Evolutionary conservation across 129 eudicot genomes (phyloP).

Genomic region (Tagetes patula): DNA sequence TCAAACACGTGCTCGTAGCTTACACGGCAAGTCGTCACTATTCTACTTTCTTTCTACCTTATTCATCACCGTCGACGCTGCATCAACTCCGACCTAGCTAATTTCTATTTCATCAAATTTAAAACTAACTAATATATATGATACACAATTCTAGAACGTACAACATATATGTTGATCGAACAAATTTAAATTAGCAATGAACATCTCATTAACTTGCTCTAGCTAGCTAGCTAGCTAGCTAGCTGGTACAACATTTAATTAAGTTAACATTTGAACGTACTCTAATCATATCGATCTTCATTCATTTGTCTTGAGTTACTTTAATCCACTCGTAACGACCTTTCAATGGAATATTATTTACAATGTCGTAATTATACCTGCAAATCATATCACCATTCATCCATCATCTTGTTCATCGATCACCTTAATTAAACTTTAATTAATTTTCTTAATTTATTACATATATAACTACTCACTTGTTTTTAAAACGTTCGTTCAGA

Average conservation of each 20-base stretch:
- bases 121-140: too few relatives aligned
- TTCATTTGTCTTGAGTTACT: conserved; percentile 40
- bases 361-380: conserved; percentile 85
- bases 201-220: not conserved
- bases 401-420: too few relatives aligned
- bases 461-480: conserved; percentile 44
- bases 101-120: too few relatives aligned
- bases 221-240: not conserved
- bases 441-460: not conserved
- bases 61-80: not conserved
- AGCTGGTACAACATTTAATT: not conserved
- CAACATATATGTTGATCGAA: not conserved
- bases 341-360: conserved; percentile 65
- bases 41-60: conserved; percentile 7
- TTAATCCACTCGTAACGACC: conserved; percentile 84
- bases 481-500: conserved; percentile 48
- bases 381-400: not conserved
- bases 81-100: too few relatives aligned
- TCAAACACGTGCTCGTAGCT: conserved; percentile 73
- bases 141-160: not conserved
- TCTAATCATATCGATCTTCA: conserved; percentile 14
- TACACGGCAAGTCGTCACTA: conserved; percentile 60
- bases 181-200: conserved; percentile 1
- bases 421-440: not conserved
- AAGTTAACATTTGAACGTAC: conserved; percentile 5